phyloP scores from a whole-genome alignment of 257 asterid genomes.

The Haberlea rhodopensis region DNA sequence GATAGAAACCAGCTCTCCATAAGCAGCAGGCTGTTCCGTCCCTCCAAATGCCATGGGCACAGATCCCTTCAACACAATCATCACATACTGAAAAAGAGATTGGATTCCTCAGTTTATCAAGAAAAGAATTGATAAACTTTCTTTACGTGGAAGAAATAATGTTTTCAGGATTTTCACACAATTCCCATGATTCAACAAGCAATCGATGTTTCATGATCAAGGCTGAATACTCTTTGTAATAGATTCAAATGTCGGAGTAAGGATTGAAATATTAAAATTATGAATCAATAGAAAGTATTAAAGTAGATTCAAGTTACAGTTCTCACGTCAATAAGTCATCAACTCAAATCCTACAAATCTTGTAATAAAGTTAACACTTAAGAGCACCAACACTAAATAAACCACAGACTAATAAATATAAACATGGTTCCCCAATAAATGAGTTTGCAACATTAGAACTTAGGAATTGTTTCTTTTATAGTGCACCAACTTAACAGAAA shows the following conservation, averaged over 20 bases:
- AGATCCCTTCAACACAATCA: constrained; percentile 93
- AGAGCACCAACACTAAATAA: neutral
- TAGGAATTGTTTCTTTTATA: neutral
- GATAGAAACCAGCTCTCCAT: constrained; percentile 80
- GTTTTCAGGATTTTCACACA: neutral
- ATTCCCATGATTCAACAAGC: neutral
- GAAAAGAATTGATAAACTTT: neutral
- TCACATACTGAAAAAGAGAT: constrained; percentile 65
- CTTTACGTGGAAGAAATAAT: neutral
- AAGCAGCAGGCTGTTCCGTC: constrained; percentile 87
- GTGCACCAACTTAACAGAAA: neutral
- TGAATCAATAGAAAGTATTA: neutral
- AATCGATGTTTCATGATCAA: neutral
- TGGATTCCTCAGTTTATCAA: constrained; percentile 6
- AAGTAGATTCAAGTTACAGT: neutral
- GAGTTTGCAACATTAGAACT: neutral
- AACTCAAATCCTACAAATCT: neutral
- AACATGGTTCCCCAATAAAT: neutral
- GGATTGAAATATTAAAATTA: neutral
- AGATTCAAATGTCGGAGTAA: neutral
- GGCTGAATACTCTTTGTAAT: neutral
- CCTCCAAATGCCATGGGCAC: constrained; percentile 92
- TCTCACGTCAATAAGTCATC: neutral
- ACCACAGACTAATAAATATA: neutral
- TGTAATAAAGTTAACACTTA: neutral